phyloP scores from a whole-genome alignment of 1,139 yeast species.

The Hanseniaspora gamundiae region DNA sequence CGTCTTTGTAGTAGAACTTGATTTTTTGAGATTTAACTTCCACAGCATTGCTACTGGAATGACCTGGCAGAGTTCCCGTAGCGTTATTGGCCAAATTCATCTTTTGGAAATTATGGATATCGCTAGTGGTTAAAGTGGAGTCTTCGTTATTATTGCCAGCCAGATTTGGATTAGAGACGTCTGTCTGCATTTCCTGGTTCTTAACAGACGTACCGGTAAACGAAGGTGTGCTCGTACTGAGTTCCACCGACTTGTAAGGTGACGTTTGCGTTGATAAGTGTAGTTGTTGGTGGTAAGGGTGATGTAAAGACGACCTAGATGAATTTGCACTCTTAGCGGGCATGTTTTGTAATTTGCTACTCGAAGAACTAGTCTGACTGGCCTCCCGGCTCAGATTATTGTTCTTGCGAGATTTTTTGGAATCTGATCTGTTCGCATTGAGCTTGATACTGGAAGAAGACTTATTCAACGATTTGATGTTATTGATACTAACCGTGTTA shows the following conservation, averaged over 20 bases:
- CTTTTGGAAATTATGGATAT: conserved; percentile 18
- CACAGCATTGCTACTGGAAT: conserved; percentile 11
- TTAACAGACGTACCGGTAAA: background rate
- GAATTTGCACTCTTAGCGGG: background rate
- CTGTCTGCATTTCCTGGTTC: background rate
- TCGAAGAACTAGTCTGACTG: background rate
- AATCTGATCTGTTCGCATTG: no score
- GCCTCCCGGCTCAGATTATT: background rate
- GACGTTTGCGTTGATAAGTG: background rate
- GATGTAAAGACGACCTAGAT: background rate
- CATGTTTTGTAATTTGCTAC: background rate
- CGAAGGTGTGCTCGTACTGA: background rate
- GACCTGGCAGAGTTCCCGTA: conserved; percentile 15
- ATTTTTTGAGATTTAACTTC: conserved; percentile 36
- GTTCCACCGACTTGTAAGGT: background rate
- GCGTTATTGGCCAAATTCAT: conserved; percentile 17
- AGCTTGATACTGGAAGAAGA: background rate
- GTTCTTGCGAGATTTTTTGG: background rate
- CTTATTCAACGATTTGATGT: background rate
- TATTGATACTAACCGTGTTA: background rate
- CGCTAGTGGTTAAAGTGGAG: conserved; percentile 22
- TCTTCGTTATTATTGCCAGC: conserved; percentile 13
- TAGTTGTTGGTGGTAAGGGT: background rate
- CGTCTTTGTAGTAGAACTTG: conserved; percentile 81
- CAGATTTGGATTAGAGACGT: background rate